Evolutionary conservation across 805 yeast genomes (phyloP).

Genomic region (Komagataella pastoris): DNA sequence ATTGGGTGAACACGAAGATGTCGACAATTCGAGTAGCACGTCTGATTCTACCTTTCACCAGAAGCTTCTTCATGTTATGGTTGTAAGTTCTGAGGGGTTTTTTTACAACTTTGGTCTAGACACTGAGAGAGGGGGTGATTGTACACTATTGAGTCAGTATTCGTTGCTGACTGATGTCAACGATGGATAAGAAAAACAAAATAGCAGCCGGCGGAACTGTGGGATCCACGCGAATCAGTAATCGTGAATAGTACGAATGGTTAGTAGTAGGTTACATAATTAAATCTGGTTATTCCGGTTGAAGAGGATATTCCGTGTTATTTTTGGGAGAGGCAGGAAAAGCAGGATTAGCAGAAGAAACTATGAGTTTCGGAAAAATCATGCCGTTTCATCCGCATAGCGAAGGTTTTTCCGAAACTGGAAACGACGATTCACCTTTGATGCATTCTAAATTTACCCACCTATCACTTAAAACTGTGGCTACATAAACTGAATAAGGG

Average conservation of each 20-base stretch:
- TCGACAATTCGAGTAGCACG: slow-evolving; percentile 5
- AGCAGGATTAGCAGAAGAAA: not conserved
- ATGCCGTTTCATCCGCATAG: not conserved
- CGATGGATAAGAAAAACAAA: not conserved
- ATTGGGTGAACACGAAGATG: slow-evolving; percentile 6
- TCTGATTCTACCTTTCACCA: slow-evolving; percentile 6
- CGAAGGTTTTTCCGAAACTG: not conserved
- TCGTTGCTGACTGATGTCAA: slow-evolving; percentile 20
- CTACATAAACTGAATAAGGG: not conserved
- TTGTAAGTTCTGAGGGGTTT: slow-evolving; percentile 78
- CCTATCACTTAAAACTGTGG: not conserved
- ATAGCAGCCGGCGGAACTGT: not conserved
- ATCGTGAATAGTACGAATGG: not conserved
- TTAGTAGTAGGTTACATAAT: not conserved
- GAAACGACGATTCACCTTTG: not conserved
- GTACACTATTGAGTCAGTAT: slow-evolving; percentile 66
- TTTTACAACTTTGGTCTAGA: slow-evolving; percentile 79
- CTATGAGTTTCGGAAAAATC: not conserved
- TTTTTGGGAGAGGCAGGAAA: not conserved
- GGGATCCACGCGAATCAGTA: not conserved
- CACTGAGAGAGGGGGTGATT: slow-evolving; percentile 89
- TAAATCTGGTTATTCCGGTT: not conserved
- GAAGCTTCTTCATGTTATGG: slow-evolving; percentile 42
- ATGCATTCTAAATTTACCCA: not conserved
- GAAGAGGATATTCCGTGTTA: too few species aligned